Conservation (phyloP, 2,329 filamentous ascomycete species). For the Fusarium abutilonis region DNA sequence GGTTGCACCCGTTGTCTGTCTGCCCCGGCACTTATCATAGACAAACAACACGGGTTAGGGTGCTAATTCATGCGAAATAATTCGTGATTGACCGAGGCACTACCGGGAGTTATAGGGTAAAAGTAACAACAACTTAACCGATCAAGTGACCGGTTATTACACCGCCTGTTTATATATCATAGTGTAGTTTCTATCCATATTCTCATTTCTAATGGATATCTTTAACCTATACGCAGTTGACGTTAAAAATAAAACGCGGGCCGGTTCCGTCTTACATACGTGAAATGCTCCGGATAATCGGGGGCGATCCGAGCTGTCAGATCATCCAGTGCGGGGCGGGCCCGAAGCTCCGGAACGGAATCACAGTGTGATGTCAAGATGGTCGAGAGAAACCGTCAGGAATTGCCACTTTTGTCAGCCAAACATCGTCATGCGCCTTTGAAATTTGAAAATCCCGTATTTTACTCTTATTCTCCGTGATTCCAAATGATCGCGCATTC, state of each 20-base stretch:
- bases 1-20: too few relatives aligned
- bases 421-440: conserved; percentile 14
- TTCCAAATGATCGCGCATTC: conserved; percentile 21
- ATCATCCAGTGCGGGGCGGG: conserved; percentile 20
- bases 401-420: conserved; percentile 40
- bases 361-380: conserved; percentile 39
- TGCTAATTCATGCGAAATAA: neutral
- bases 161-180: neutral
- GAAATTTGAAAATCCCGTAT: neutral
- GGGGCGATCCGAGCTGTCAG: conserved; percentile 8
- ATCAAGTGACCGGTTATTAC: conserved; percentile 1
- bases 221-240: neutral
- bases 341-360: conserved; percentile 21
- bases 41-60: too few relatives aligned
- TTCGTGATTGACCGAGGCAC: too few relatives aligned
- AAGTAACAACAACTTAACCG: neutral
- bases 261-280: conserved; percentile 26
- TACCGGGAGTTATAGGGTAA: conserved; percentile 6
- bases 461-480: conserved; percentile 3
- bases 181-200: neutral
- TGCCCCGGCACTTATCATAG: too few relatives aligned
- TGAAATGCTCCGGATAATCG: conserved; percentile 15
- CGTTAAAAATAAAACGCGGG: conserved; percentile 11
- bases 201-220: neutral
- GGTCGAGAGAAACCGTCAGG: conserved; percentile 20